Percentiles rank a stretch among this genome's conserved stretches.
Evolutionary conservation across 2,329 filamentous ascomycete species (phyloP).

Genomic region (Cladosporium sp.): DNA sequence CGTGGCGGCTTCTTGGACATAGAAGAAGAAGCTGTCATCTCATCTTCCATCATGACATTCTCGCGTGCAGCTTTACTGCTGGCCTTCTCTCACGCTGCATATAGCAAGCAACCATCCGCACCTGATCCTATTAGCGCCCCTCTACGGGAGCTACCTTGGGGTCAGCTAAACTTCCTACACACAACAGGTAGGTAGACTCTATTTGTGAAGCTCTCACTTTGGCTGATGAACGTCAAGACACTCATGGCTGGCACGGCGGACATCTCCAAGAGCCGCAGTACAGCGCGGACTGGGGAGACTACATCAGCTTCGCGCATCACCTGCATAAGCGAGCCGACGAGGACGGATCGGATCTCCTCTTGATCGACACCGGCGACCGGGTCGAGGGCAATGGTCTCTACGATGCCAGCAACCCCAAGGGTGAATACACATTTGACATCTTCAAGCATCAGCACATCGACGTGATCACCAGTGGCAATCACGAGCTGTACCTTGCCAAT

Average conservation of each 20-base stretch:
- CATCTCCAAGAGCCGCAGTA: conserved; percentile 92
- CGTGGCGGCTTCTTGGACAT: not conserved
- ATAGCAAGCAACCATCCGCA: conserved; percentile 68
- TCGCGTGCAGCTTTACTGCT: conserved; percentile 20
- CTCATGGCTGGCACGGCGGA: conserved; percentile 91
- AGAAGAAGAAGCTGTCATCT: not conserved
- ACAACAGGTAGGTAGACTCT: conserved; percentile 55
- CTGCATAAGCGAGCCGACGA: conserved; percentile 75
- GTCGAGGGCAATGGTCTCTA: conserved; percentile 94
- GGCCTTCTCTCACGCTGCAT: conserved; percentile 21
- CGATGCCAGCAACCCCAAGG: conserved; percentile 83
- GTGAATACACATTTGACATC: conserved; percentile 83
- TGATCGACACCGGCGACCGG: conserved; percentile 93
- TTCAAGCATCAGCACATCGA: conserved; percentile 79
- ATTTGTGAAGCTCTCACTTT: not conserved
- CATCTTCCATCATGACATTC: conserved; percentile 14
- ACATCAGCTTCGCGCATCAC: conserved; percentile 85
- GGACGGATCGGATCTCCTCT: conserved; percentile 75
- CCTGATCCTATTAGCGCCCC: conserved; percentile 74
- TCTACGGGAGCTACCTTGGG: conserved; percentile 81
- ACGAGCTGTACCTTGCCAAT: conserved; percentile 83
- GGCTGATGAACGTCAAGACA: conserved; percentile 46
- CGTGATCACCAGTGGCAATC: conserved; percentile 82
- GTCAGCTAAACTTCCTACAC: conserved; percentile 90
- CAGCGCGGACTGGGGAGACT: conserved; percentile 96